These are phyloP conservation scores for Trichoderma lentiforme DNA, from an alignment of 2,329 filamentous ascomycete genomes.

Conservation along the genomic window DNA sequence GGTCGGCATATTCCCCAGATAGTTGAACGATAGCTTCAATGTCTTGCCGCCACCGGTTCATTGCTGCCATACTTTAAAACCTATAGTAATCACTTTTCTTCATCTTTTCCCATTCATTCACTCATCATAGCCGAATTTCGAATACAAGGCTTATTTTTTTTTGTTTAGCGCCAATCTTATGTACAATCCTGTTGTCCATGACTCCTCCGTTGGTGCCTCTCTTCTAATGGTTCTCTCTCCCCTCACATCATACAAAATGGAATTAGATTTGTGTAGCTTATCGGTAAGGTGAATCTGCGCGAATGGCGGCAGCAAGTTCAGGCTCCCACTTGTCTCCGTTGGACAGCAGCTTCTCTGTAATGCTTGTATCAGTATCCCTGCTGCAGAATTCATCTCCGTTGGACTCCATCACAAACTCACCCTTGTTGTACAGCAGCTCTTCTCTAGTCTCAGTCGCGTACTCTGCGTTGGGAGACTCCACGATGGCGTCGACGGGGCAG, in stretches of 20 bases:
- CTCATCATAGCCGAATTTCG: not conserved
- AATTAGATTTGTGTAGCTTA: slow-evolving; percentile 40
- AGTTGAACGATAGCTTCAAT: not conserved
- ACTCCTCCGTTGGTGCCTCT: not conserved
- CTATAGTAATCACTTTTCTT: not conserved
- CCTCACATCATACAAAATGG: slow-evolving; percentile 17
- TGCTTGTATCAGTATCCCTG: not conserved
- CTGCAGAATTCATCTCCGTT: not conserved
- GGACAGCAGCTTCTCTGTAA: slow-evolving; percentile 71
- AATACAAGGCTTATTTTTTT: slow-evolving; percentile 5
- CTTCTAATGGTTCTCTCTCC: not conserved
- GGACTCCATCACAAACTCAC: slow-evolving; percentile 30
- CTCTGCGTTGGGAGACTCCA: slow-evolving; percentile 61
- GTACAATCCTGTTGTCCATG: slow-evolving; percentile 18
- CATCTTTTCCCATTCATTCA: not conserved
- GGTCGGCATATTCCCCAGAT: not conserved
- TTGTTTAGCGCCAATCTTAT: slow-evolving; percentile 14
- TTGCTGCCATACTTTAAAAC: not conserved
- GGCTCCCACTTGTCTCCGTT: slow-evolving; percentile 98
- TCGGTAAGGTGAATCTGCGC: slow-evolving; percentile 90
- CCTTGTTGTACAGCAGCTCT: slow-evolving; percentile 96
- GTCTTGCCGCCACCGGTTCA: not conserved
- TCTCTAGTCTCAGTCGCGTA: slow-evolving; percentile 71
- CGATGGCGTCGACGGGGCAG: slow-evolving; percentile 92
- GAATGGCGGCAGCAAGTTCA: slow-evolving; percentile 85